These are phyloP conservation scores for Tirmania nivea DNA, from an alignment of 495 filamentous ascomycete species.

Conservation along the genomic window DNA sequence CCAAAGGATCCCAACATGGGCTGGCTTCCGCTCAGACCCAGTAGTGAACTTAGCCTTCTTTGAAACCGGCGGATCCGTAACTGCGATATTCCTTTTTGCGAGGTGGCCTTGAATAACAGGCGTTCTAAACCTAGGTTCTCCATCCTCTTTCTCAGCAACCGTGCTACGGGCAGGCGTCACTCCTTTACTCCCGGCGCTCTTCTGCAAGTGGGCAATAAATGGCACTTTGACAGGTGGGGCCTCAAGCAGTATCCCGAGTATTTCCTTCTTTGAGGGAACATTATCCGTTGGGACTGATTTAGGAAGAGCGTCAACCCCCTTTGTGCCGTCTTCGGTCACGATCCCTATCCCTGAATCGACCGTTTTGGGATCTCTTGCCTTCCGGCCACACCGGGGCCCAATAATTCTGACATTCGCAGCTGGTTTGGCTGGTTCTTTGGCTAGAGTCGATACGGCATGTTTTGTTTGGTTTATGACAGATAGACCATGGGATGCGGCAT, in stretches of 20 bases:
- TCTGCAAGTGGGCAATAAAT: background rate
- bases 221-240: background rate
- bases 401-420: background rate
- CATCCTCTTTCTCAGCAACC: background rate
- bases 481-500: no score
- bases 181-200: background rate
- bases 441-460: background rate
- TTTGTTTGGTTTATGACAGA: no score
- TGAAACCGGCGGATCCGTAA: background rate
- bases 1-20: background rate
- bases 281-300: background rate
- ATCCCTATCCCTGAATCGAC: background rate
- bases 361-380: background rate
- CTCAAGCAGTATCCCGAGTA: background rate
- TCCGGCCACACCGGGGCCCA: background rate
- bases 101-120: background rate
- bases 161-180: background rate
- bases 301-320: background rate
- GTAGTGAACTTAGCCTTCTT: background rate
- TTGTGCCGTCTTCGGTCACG: background rate
- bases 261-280: background rate
- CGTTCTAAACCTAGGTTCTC: background rate
- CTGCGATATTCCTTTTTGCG: background rate
- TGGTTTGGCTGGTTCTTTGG: background rate
- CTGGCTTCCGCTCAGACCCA: background rate